Evolutionary conservation across 768 basidiomycete species (phyloP), one percentile per base, ranked within the genome.

Genomic region (Calocera cornea): DNA sequence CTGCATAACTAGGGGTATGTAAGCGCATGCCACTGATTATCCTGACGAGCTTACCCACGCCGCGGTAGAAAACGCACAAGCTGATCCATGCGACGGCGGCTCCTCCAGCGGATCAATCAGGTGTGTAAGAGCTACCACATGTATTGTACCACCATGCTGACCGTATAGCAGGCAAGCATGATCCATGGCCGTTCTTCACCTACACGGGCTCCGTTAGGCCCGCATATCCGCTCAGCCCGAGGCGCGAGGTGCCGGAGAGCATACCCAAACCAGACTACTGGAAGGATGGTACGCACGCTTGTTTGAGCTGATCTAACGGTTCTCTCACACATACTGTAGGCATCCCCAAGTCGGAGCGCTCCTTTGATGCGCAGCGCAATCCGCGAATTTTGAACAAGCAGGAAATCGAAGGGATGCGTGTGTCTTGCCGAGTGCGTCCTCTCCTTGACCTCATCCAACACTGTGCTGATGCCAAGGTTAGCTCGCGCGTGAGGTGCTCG

Each of bases 241-340:
- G 80, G 71, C 86, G 95, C 34, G 74, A 73, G 2, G 86, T 98
- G 1, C 97, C 95, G 10, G 83, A 82, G 31, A 87, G 92, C 73
- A 97, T 99, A 71, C 83, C 82, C 11, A 80, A 85, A 67, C 97
- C 97, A 2, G 97, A 98, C 73, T 97, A 97, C 78, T 90, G 89
- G 22, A 80, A 84, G 70, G 79, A 85, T 71, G 83, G 89, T 90
- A 75, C 80, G 81, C 71, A 49, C 67, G 64, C 66, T 33, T 63
- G 60, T 67, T 76, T 40, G 71, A 41, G 49, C 64, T 65, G 76
- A 70, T 83, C 77, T 77, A 22, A 63, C 73, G 40, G 40, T 41
- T 12, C 38, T 41, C 2, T 11, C 44, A 34, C 64, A 66, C 1
- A 34, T 7, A 38, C n/a, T 17, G 44, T 40, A 8, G n/a, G 40